Evolutionary conservation across 1,284 basidiomycete species (phyloP).

Genomic region (Flammula alnicola): DNA sequence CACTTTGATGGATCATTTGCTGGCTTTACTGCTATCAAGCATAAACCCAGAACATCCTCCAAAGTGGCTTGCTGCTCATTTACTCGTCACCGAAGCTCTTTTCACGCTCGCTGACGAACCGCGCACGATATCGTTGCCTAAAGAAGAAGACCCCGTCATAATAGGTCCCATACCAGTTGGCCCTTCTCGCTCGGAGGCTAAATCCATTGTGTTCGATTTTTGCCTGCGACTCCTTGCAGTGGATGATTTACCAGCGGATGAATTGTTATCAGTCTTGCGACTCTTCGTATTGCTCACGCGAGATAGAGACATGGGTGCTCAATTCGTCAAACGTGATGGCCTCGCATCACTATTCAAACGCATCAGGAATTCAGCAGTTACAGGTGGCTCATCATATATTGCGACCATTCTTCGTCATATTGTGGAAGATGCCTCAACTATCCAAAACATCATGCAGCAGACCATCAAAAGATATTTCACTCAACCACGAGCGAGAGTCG

Average conservation of each 20-base stretch:
- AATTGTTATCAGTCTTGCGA: constrained; percentile 79
- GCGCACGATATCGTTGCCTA: constrained; percentile 61
- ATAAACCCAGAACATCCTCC: constrained; percentile 63
- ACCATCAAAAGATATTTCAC: constrained; percentile 82
- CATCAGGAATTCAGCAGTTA: constrained; percentile 60
- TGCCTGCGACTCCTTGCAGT: constrained; percentile 70
- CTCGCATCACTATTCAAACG: constrained; percentile 69
- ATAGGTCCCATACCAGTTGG: constrained; percentile 58
- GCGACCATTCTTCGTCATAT: constrained; percentile 90
- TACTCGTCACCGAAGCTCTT: constrained; percentile 84
- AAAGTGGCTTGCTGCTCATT: constrained; percentile 83
- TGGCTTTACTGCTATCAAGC: constrained; percentile 66
- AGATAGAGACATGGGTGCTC: constrained; percentile 59
- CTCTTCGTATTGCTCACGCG: constrained; percentile 84
- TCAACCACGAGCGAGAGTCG: constrained; percentile 68
- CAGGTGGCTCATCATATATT: constrained; percentile 82
- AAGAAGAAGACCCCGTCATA: constrained; percentile 67
- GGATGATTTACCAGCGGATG: constrained; percentile 71
- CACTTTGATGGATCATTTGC: constrained; percentile 66
- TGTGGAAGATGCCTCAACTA: constrained; percentile 75
- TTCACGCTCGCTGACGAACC: constrained; percentile 80
- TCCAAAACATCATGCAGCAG: constrained; percentile 80
- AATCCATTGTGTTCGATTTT: constrained; percentile 72
- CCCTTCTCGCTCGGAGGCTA: constrained; percentile 65
- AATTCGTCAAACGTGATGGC: constrained; percentile 70